Percentiles rank a stretch among this genome's conserved stretches.
Conservation (phyloP, 805 yeast genomes). For the Nakazawaea anatomiae region DNA sequence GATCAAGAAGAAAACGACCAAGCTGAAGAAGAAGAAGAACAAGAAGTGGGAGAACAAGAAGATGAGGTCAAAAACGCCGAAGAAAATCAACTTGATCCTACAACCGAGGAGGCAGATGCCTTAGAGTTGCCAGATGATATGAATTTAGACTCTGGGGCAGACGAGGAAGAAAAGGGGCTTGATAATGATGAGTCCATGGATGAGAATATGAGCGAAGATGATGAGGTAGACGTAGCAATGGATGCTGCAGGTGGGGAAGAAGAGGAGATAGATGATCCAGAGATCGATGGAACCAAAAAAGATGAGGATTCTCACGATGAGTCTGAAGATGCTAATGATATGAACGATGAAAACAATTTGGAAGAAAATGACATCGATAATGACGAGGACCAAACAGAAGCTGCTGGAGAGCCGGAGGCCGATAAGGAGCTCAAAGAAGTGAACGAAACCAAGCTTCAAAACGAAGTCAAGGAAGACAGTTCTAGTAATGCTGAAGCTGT, state of each 20-base stretch:
- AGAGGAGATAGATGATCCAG: constrained; percentile 21
- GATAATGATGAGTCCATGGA: constrained; percentile 25
- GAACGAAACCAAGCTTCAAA: no score
- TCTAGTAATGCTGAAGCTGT: constrained; percentile 18
- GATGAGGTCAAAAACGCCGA: constrained; percentile 70
- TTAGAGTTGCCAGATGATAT: constrained; percentile 90
- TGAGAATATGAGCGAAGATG: constrained; percentile 25
- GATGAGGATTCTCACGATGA: constrained; percentile 15
- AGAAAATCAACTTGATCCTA: constrained; percentile 60
- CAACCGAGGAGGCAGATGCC: constrained; percentile 80
- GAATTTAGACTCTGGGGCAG: constrained; percentile 78
- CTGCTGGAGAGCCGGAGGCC: constrained; percentile 18
- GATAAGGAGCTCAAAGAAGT: constrained; percentile 10
- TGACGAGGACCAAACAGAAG: constrained; percentile 24
- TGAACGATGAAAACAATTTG: constrained; percentile 20
- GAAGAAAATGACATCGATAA: constrained; percentile 25
- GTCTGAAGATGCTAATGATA: constrained; percentile 19
- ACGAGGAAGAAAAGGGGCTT: constrained; percentile 39
- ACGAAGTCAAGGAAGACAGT: no score
- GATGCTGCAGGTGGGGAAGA: constrained; percentile 25
- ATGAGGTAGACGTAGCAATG: constrained; percentile 23
- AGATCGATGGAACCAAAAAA: constrained; percentile 14
- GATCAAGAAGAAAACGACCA: constrained; percentile 31
- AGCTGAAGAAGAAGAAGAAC: constrained; percentile 38
- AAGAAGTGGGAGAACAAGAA: constrained; percentile 70